Conservation (phyloP, 2,329 filamentous ascomycete genomes). For the Pseudogymnoascus pannorum region DNA sequence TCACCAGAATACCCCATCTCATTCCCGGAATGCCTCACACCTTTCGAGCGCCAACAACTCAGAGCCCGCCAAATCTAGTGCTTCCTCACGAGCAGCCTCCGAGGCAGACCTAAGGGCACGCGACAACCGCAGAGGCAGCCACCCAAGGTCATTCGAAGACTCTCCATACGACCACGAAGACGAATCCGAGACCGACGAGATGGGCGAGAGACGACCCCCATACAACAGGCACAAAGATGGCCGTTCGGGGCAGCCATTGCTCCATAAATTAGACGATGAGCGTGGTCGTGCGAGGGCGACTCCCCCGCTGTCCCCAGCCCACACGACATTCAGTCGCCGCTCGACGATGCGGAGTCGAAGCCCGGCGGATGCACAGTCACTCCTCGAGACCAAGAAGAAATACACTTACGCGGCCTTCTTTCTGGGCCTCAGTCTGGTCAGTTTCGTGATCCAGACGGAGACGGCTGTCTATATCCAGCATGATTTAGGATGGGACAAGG, state of each 20-base stretch:
- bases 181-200: conserved; percentile 23
- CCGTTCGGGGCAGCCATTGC: conserved; percentile 32
- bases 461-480: conserved; percentile 92
- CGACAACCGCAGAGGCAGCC: background rate
- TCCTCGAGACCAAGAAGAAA: conserved; percentile 64
- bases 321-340: conserved; percentile 41
- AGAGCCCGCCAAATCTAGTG: background rate
- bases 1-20: background rate
- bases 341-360: conserved; percentile 72
- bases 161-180: conserved; percentile 11
- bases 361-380: conserved; percentile 53
- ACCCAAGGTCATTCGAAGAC: background rate
- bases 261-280: conserved; percentile 27
- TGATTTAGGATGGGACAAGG: conserved; percentile 88
- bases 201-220: conserved; percentile 32
- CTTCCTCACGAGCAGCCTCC: background rate
- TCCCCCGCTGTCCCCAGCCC: conserved; percentile 23
- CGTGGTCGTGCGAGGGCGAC: conserved; percentile 19
- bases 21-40: background rate
- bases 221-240: conserved; percentile 31
- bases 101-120: background rate
- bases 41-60: background rate
- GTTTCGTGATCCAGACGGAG: conserved; percentile 92
- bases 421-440: conserved; percentile 71
- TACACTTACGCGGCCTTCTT: conserved; percentile 86